Evolutionary conservation across 2,329 filamentous ascomycete genomes (phyloP).

Genomic region (Stemphylium lycopersici): DNA sequence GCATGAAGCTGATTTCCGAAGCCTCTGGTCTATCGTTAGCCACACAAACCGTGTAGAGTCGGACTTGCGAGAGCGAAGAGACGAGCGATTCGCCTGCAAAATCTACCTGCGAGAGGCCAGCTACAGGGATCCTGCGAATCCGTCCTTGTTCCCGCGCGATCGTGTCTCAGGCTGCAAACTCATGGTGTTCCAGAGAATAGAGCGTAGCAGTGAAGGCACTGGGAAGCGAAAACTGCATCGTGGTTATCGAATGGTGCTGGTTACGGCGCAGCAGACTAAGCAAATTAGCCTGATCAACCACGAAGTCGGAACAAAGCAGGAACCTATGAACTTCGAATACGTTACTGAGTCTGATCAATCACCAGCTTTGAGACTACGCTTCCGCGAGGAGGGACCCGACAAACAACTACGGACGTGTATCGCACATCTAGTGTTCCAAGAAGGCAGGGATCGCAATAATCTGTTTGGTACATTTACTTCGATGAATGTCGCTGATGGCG

Average conservation of each 20-base stretch:
- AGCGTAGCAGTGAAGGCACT: constrained; percentile 72
- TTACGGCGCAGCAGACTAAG: constrained; percentile 78
- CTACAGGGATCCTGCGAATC: constrained; percentile 76
- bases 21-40: constrained; percentile 82
- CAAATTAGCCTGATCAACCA: constrained; percentile 79
- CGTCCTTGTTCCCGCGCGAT: constrained; percentile 77
- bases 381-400: constrained; percentile 64
- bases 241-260: constrained; percentile 78
- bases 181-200: constrained; percentile 74
- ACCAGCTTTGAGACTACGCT: constrained; percentile 72
- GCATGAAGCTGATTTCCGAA: constrained; percentile 76
- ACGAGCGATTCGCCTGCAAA: constrained; percentile 74
- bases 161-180: constrained; percentile 73
- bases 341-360: constrained; percentile 63
- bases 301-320: constrained; percentile 63
- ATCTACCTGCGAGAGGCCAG: constrained; percentile 75
- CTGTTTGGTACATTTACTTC: constrained; percentile 78
- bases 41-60: constrained; percentile 79
- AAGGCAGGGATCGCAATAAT: constrained; percentile 71
- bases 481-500: constrained; percentile 69
- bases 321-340: constrained; percentile 79
- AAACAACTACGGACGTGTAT: constrained; percentile 57
- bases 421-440: constrained; percentile 78
- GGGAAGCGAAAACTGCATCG: constrained; percentile 76
- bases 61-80: constrained; percentile 69